These are phyloP conservation scores for Trichoderma sp. DNA, from an alignment of 2,329 filamentous ascomycete genomes.

Conservation along the genomic window DNA sequence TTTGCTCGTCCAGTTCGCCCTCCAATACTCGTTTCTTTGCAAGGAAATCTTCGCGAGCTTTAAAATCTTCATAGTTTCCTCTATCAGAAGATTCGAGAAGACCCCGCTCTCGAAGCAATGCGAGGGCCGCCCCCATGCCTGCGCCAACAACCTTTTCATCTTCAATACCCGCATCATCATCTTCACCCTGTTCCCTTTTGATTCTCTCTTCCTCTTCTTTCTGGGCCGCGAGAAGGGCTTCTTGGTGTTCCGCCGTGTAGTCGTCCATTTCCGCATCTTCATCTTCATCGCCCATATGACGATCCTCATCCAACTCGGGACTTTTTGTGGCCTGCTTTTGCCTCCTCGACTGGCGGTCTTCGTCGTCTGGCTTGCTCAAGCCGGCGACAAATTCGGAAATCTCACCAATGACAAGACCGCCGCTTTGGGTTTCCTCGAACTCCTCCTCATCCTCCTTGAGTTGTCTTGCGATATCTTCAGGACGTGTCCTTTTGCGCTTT, in stretches of 20 bases:
- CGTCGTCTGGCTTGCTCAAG: conserved; percentile 65
- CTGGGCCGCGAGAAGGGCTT: background rate
- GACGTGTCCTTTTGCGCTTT: conserved; percentile 82
- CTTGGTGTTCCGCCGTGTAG: conserved; percentile 35
- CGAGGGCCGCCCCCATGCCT: conserved; percentile 78
- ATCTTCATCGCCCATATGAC: conserved; percentile 43
- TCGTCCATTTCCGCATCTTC: conserved; percentile 36
- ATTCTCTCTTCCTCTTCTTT: conserved; percentile 36
- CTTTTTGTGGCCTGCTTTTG: conserved; percentile 36
- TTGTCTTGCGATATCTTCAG: conserved; percentile 83
- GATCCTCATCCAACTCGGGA: conserved; percentile 40
- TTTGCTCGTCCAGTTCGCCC: conserved; percentile 74
- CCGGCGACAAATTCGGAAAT: conserved; percentile 93
- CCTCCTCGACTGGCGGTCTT: conserved; percentile 53
- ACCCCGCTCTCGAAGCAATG: conserved; percentile 80
- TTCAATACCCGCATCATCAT: conserved; percentile 68
- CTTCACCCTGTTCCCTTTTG: conserved; percentile 35
- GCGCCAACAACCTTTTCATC: conserved; percentile 77
- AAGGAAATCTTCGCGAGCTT: conserved; percentile 75
- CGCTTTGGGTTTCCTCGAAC: conserved; percentile 37
- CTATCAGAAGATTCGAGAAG: conserved; percentile 66
- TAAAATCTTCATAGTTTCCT: conserved; percentile 64
- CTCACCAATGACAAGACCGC: conserved; percentile 87
- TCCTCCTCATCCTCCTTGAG: conserved; percentile 60
- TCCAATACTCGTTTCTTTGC: conserved; percentile 70